Evolutionary conservation across 2,329 filamentous ascomycete species (phyloP), one percentile per base, ranked within the genome.

Genomic region (Pseudogymnoascus sp.): DNA sequence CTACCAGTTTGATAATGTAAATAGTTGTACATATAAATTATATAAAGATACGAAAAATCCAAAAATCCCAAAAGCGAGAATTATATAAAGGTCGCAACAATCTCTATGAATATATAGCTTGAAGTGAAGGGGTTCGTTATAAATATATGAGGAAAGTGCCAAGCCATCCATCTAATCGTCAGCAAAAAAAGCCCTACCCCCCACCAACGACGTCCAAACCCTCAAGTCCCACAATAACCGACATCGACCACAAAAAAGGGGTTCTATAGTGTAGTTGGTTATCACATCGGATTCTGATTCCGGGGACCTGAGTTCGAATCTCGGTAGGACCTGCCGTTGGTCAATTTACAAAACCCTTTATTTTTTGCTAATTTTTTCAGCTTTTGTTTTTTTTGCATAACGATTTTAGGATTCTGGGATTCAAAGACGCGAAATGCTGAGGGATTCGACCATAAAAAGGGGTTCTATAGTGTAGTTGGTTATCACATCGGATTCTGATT

Each of bases 401-500:
- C 7, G 28, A 31, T 31, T 31, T 31, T 10, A 10, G 28, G 8
- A 21, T 21, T 21, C 21, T 21, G 21, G 23, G 28, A 31, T 31
- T 31, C 28, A 31, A 31, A 31, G 28, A 31, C 28, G 10, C 28
- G 7, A 10, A 31, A 31, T 31, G 1, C 28, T 10, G 8, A 31
- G 28, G 28, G 28, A 31, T 10, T 25, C 42, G 42, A 23, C 42
- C 42, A 47, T 8, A 21, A 47, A 47, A 47, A 47, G 12, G 42
- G 42, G 42, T 47, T 25, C 21, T 47, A 47, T 47, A 47, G 42
- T 47, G 42, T 47, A 47, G 42, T 47, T 47, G 42, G 42, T 47
- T 47, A 47, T 47, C 42, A 47, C 42, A 47, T 47, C 42, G 42
- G 42, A 47, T 47, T 47, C 42, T 47, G 42, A 47, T 47, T 47